These are phyloP conservation scores for Podaxis carcinomalis DNA, from an alignment of 768 basidiomycete species.

Conservation along the genomic window DNA sequence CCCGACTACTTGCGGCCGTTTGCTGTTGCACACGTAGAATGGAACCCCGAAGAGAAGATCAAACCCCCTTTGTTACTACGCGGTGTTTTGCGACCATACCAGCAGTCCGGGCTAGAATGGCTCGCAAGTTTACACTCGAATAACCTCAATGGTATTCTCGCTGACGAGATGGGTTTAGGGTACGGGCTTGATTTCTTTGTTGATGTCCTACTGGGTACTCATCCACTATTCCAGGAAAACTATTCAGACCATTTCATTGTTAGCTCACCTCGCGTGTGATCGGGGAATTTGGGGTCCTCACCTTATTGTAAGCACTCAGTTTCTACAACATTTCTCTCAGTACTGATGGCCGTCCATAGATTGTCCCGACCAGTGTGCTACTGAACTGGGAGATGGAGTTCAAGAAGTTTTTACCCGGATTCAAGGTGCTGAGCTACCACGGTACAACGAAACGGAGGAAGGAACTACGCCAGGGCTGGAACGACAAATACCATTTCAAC, in stretches of 20 bases:
- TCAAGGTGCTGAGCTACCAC: slow-evolving; percentile 85
- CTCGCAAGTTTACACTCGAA: slow-evolving; percentile 82
- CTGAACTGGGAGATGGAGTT: slow-evolving; percentile 98
- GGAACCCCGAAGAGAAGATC: slow-evolving; percentile 56
- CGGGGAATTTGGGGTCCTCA: slow-evolving; percentile 92
- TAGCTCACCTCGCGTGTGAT: slow-evolving; percentile 91
- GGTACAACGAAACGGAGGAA: slow-evolving; percentile 86
- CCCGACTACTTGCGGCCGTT: slow-evolving; percentile 63
- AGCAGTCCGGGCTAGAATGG: slow-evolving; percentile 93
- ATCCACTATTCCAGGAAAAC: slow-evolving; percentile 64
- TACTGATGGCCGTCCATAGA: slow-evolving; percentile 31
- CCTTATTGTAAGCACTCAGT: slow-evolving; percentile 54
- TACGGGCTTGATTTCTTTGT: slow-evolving; percentile 28
- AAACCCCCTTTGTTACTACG: slow-evolving; percentile 74
- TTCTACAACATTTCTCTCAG: neutral
- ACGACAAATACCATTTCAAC: slow-evolving; percentile 84
- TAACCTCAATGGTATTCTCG: slow-evolving; percentile 77
- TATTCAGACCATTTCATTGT: slow-evolving; percentile 90
- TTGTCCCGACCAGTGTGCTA: slow-evolving; percentile 90
- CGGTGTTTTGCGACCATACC: slow-evolving; percentile 87
- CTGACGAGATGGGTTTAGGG: slow-evolving; percentile 96
- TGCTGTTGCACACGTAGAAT: slow-evolving; percentile 67
- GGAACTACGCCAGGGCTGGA: slow-evolving; percentile 88
- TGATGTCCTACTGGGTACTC: neutral
- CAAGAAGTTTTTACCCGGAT: slow-evolving; percentile 90